These are phyloP conservation scores for Gardenia jasminoides DNA, from an alignment of 257 asterid species.

Conservation along the genomic window DNA sequence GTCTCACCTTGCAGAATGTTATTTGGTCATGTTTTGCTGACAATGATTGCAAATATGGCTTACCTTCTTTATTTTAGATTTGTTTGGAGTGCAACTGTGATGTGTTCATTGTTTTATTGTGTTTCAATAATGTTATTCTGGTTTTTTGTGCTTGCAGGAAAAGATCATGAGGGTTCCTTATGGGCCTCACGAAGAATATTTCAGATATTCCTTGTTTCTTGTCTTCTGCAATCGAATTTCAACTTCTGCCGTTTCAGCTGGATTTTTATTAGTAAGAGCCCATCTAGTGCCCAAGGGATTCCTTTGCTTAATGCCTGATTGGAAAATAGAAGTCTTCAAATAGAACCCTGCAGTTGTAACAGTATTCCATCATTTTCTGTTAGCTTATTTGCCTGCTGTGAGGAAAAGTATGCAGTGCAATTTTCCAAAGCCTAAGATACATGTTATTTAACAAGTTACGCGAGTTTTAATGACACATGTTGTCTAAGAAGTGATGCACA, in stretches of 20 bases:
- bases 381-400: background rate
- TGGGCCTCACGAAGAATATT: constrained; percentile 77
- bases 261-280: constrained; percentile 66
- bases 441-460: background rate
- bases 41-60: background rate
- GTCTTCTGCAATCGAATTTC: constrained; percentile 98
- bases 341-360: background rate
- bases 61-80: background rate
- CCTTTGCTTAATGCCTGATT: background rate
- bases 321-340: background rate
- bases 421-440: background rate
- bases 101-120: constrained; percentile 1
- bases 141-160: constrained; percentile 61
- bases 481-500: background rate
- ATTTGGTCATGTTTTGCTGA: background rate
- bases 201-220: constrained; percentile 79
- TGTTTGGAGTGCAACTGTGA: background rate
- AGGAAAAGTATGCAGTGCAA: background rate
- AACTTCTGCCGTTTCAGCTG: constrained; percentile 92
- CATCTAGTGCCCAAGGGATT: constrained; percentile 12
- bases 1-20: background rate
- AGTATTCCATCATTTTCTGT: background rate
- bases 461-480: background rate
- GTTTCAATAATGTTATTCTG: constrained; percentile 16
- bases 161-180: constrained; percentile 97